Percentiles rank a stretch among this genome's conserved stretches.
phyloP scores from a whole-genome alignment of 352 stramenopile genomes.

The Pythium dissimile region DNA sequence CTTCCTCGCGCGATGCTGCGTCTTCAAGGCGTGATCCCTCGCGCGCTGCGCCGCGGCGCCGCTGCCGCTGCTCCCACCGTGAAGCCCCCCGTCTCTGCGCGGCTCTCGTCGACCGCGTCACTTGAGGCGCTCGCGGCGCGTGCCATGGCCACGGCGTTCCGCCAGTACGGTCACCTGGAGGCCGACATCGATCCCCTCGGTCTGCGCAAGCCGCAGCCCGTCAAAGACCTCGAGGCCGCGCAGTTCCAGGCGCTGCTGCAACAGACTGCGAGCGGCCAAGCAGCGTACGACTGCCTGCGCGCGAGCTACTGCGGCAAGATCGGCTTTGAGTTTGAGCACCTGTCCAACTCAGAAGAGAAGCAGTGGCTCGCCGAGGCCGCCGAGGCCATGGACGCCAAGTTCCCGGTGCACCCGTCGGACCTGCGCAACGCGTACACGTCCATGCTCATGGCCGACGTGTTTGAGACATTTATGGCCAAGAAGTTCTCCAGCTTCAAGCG shows the following conservation, averaged over 20 bases:
- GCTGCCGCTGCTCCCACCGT: background rate
- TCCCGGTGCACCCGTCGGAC: constrained; percentile 60
- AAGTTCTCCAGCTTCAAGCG: constrained; percentile 87
- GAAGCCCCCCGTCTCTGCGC: constrained; percentile 16
- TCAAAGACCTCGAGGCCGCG: constrained; percentile 32
- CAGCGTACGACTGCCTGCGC: constrained; percentile 58
- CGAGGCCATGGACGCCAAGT: constrained; percentile 39
- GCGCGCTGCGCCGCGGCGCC: constrained; percentile 23
- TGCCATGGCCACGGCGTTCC: constrained; percentile 70
- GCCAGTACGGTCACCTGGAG: constrained; percentile 72
- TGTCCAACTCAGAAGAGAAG: constrained; percentile 58
- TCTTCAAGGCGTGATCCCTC: constrained; percentile 37
- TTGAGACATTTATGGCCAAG: constrained; percentile 84
- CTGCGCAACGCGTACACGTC: constrained; percentile 73
- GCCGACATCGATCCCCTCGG: constrained; percentile 65
- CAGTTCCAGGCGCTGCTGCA: constrained; percentile 60
- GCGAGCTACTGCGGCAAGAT: constrained; percentile 75
- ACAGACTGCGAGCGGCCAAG: constrained; percentile 29
- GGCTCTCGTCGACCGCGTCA: constrained; percentile 29
- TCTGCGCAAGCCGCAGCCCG: constrained; percentile 31
- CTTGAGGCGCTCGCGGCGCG: constrained; percentile 59
- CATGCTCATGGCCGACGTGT: constrained; percentile 79
- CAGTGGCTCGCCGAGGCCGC: constrained; percentile 56
- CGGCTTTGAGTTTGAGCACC: constrained; percentile 78
- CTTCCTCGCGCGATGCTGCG: constrained; percentile 41